Evolutionary conservation across 2,329 filamentous ascomycete genomes (phyloP).

Genomic region (Ophiostoma sp.): DNA sequence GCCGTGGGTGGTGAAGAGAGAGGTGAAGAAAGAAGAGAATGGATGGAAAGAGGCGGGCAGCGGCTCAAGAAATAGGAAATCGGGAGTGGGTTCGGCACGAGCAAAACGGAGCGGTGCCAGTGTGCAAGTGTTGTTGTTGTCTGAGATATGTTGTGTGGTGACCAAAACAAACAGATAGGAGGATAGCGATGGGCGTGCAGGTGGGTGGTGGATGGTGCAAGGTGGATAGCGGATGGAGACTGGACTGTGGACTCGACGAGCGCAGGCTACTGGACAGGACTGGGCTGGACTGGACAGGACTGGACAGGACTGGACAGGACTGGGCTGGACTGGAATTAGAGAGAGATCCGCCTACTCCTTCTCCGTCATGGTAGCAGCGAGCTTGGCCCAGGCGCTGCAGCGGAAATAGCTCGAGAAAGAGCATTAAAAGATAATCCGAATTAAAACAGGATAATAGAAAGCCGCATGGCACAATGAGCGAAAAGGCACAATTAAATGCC

Average conservation of each 20-base stretch:
- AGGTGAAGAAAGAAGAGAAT: constrained; percentile 27
- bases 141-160: neutral
- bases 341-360: neutral
- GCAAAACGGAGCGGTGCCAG: neutral
- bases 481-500: neutral
- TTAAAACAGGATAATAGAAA: neutral
- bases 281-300: too few relatives aligned
- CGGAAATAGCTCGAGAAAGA: neutral
- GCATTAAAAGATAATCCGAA: neutral
- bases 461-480: neutral
- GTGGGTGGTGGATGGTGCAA: neutral
- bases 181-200: neutral
- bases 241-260: too few relatives aligned
- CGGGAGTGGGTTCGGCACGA: constrained; percentile 24
- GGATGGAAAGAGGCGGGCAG: constrained; percentile 19
- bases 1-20: constrained; percentile 44
- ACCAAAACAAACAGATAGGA: constrained; percentile 10
- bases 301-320: too few relatives aligned
- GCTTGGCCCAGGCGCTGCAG: neutral
- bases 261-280: too few relatives aligned
- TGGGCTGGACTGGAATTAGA: too few relatives aligned
- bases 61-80: constrained; percentile 29
- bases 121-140: constrained; percentile 24
- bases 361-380: neutral
- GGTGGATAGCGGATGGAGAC: too few relatives aligned